Evolutionary conservation across 208 protist genomes (phyloP).

Genomic region (Jaenimonas drosophilae): DNA sequence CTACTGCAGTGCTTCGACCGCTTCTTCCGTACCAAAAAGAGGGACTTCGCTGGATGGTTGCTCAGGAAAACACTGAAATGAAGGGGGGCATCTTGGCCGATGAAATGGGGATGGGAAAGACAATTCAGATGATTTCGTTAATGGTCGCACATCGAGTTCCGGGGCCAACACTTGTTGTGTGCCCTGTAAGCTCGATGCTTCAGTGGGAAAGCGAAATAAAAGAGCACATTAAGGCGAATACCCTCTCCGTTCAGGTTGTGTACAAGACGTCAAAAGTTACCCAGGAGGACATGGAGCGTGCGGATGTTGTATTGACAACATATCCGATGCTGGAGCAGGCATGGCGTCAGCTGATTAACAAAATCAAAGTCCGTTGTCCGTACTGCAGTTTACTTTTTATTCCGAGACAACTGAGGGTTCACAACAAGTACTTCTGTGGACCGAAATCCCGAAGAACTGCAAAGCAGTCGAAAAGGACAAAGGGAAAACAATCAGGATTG

Average conservation of each 20-base stretch:
- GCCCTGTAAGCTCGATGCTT: slow-evolving; percentile 88
- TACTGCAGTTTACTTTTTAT: slow-evolving; percentile 87
- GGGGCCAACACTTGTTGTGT: slow-evolving; percentile 85
- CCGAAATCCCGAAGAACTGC: slow-evolving; percentile 69
- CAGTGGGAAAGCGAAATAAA: slow-evolving; percentile 88
- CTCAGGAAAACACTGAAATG: slow-evolving; percentile 52
- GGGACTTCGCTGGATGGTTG: slow-evolving; percentile 79
- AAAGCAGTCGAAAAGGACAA: slow-evolving; percentile 64
- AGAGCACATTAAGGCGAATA: slow-evolving; percentile 49
- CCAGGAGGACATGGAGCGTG: slow-evolving; percentile 60
- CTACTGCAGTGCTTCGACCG: slow-evolving; percentile 37
- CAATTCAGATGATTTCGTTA: slow-evolving; percentile 92
- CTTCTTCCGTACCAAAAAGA: slow-evolving; percentile 83
- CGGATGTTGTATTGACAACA: slow-evolving; percentile 92
- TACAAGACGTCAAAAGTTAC: slow-evolving; percentile 39
- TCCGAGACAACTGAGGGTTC: slow-evolving; percentile 76
- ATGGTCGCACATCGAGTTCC: slow-evolving; percentile 60
- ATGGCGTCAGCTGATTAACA: slow-evolving; percentile 70
- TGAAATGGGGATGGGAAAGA: slow-evolving; percentile 98
- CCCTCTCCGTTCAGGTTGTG: slow-evolving; percentile 74
- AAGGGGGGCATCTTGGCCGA: slow-evolving; percentile 96
- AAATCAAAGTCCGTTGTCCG: slow-evolving; percentile 80
- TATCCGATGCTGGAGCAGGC: slow-evolving; percentile 90
- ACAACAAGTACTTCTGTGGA: slow-evolving; percentile 93
- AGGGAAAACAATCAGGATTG: neutral